Conservation (phyloP, 192 early-diverging fungal genomes). For the Linnemannia schmuckeri region DNA sequence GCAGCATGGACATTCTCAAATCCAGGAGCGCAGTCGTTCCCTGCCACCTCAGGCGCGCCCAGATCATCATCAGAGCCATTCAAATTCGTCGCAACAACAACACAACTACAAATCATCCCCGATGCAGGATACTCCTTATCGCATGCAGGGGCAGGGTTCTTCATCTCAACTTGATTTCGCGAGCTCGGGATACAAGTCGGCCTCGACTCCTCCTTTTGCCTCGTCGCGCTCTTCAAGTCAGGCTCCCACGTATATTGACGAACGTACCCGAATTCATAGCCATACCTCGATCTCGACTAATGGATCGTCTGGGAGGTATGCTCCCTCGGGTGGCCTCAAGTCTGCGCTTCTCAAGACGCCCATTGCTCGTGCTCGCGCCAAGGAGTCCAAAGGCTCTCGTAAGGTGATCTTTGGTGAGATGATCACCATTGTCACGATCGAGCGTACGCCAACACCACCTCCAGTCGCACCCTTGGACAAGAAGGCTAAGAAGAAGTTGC, state of each 20-base stretch:
- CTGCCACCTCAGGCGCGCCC: background rate
- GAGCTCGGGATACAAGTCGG: conserved; percentile 13
- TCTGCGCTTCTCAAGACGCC: conserved; percentile 45
- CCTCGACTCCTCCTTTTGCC: background rate
- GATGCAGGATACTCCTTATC: background rate
- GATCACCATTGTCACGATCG: conserved; percentile 52
- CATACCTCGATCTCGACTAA: conserved; percentile 11
- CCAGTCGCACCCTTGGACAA: conserved; percentile 26
- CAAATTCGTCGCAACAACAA: background rate
- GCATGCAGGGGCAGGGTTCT: conserved; percentile 23
- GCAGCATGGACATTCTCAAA: background rate
- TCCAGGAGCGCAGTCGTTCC: background rate
- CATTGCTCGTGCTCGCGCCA: conserved; percentile 47
- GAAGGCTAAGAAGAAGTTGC: conserved; percentile 46
- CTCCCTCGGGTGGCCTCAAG: conserved; percentile 18
- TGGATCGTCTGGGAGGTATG: background rate
- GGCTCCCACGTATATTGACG: background rate
- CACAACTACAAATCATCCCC: background rate
- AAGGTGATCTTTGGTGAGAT: conserved; percentile 54
- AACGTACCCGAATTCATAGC: conserved; percentile 25
- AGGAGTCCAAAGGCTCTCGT: conserved; percentile 33
- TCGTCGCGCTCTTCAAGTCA: conserved; percentile 14
- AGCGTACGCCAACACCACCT: conserved; percentile 40
- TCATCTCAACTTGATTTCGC: conserved; percentile 33
- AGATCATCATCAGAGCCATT: background rate